These are phyloP conservation scores for Kwoniella sp. DNA, from an alignment of 768 basidiomycete species.

Conservation along the genomic window DNA sequence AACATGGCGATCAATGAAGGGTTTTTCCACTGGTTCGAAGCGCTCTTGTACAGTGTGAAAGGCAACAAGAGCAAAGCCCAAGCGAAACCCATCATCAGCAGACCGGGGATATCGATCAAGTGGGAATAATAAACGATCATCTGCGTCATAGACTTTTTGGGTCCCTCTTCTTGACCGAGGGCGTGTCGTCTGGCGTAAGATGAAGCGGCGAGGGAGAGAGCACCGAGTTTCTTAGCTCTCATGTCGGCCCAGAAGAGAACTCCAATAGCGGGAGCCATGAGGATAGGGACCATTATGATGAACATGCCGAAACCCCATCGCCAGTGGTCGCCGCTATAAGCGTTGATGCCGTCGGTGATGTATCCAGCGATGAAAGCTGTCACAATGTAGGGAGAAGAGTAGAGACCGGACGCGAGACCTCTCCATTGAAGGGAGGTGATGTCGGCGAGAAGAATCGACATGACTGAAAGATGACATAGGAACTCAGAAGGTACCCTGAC, in stretches of 20 bases:
- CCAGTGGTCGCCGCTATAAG: slow-evolving; percentile 32
- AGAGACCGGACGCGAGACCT: slow-evolving; percentile 37
- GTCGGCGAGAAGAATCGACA: slow-evolving; percentile 28
- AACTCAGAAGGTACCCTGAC: too few species aligned
- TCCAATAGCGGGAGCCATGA: slow-evolving; percentile 35
- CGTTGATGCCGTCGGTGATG: slow-evolving; percentile 30
- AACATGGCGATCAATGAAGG: slow-evolving; percentile 59
- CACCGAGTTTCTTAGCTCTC: slow-evolving; percentile 37
- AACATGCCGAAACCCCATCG: slow-evolving; percentile 51
- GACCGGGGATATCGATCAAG: slow-evolving; percentile 44
- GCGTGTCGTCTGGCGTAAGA: slow-evolving; percentile 32
- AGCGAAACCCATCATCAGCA: slow-evolving; percentile 47
- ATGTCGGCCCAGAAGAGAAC: slow-evolving; percentile 38
- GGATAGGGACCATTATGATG: slow-evolving; percentile 42
- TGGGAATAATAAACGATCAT: slow-evolving; percentile 26
- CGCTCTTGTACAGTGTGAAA: slow-evolving; percentile 45
- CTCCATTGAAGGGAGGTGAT: slow-evolving; percentile 51
- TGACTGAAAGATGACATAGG: neutral
- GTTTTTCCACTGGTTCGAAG: slow-evolving; percentile 41
- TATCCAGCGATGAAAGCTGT: slow-evolving; percentile 38
- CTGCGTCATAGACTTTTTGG: slow-evolving; percentile 20
- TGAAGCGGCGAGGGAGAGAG: slow-evolving; percentile 40
- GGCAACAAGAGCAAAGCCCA: slow-evolving; percentile 45
- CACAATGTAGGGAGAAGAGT: slow-evolving; percentile 40
- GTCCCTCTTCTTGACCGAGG: slow-evolving; percentile 10